phyloP scores from a whole-genome alignment of 257 asterid species.

The Ligustrum vulgare region DNA sequence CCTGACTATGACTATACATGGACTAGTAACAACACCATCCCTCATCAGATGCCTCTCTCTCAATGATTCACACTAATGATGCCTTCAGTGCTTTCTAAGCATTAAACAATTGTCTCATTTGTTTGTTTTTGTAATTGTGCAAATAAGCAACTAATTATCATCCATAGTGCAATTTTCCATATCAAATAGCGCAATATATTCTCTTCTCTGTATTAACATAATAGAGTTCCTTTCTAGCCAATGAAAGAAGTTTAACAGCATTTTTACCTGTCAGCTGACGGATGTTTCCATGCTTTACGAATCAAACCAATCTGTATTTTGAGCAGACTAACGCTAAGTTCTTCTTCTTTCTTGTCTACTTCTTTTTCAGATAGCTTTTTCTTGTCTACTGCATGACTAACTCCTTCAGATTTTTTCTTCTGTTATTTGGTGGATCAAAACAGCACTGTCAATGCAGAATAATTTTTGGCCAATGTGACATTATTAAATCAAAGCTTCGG shows the following conservation, averaged over 20 bases:
- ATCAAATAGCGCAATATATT: no score
- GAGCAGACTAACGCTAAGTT: constrained; percentile 73
- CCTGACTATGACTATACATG: no score
- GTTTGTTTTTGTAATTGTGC: no score
- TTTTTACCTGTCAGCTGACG: constrained; percentile 88
- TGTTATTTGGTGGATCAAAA: constrained; percentile 18
- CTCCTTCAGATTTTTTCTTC: constrained; percentile 54
- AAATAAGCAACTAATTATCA: no score
- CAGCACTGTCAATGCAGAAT: constrained; percentile 16
- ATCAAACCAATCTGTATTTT: constrained; percentile 84
- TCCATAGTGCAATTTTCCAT: no score
- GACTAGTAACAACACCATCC: no score
- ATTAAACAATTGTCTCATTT: no score
- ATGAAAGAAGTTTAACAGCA: background rate
- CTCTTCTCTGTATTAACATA: no score
- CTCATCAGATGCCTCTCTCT: no score
- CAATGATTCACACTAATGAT: no score
- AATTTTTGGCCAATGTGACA: background rate
- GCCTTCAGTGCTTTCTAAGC: no score
- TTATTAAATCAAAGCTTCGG: background rate
- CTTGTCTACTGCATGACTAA: constrained; percentile 53
- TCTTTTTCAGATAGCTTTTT: constrained; percentile 60
- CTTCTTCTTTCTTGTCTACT: constrained; percentile 60
- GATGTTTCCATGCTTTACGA: constrained; percentile 89
- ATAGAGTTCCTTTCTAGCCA: background rate